Evolutionary conservation across 257 asterid genomes (phyloP).

Genomic region (Jacaranda copaia): DNA sequence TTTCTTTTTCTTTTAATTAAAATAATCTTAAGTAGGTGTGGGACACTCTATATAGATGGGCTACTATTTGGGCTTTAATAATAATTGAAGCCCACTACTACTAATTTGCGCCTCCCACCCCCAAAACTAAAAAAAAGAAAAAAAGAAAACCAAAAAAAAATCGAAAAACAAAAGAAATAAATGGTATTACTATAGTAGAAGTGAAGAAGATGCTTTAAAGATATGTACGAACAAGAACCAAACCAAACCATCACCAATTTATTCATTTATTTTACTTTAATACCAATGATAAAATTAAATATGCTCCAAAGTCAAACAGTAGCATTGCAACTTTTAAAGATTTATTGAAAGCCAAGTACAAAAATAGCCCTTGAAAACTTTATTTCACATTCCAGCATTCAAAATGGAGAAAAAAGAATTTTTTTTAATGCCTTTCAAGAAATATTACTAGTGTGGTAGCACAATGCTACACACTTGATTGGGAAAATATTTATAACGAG

Average conservation of each 20-base stretch:
- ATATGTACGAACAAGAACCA: background rate
- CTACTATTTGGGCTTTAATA: too few relatives aligned
- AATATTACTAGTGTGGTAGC: background rate
- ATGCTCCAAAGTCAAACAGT: background rate
- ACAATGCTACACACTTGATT: background rate
- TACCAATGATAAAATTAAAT: background rate
- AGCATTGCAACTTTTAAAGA: conserved; percentile 1
- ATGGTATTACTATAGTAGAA: too few relatives aligned
- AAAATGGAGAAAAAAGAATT: background rate
- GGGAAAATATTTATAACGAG: too few relatives aligned
- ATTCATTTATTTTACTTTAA: background rate
- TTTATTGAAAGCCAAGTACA: conserved; percentile 2
- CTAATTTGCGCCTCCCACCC: too few relatives aligned
- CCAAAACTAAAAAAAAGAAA: too few relatives aligned
- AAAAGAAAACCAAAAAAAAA: too few relatives aligned
- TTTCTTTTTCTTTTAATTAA: too few relatives aligned
- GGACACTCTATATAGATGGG: too few relatives aligned
- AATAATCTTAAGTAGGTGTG: too few relatives aligned
- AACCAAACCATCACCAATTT: background rate
- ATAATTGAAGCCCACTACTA: too few relatives aligned
- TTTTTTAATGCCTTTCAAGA: background rate
- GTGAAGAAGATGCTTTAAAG: too few relatives aligned
- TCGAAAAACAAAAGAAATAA: too few relatives aligned
- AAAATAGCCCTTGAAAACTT: conserved; percentile 1
- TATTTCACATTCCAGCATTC: conserved; percentile 1